Evolutionary conservation across 768 basidiomycete genomes (phyloP), one percentile per base, ranked within the genome.

Genomic region (Thelephora aurantiotincta): DNA sequence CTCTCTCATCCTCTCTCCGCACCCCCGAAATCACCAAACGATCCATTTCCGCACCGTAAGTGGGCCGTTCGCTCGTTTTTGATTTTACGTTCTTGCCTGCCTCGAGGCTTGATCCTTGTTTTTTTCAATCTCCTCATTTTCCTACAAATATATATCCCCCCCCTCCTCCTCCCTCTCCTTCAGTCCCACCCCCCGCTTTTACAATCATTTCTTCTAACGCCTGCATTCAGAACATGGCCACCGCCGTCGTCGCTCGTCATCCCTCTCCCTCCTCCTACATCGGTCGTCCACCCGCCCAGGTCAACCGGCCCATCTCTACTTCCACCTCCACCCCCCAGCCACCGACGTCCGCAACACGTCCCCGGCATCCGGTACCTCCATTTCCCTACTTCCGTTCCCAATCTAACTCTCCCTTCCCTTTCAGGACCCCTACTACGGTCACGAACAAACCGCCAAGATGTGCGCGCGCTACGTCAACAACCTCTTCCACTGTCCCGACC

Each of bases 401-500:
- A 30, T 30, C 9, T 30, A 30, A 9, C 26, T 30, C 4, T 30
- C 26, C 9, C 26, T 30, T n/a, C 36, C 36, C 36, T 14, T 19
- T 22, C 38, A 46, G 48, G 33, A 42, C 13, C 53, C 57, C n/a
- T 60, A 52, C 54, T 69, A 71, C 57, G 71, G 71, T 23, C 68
- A 72, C 54, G 67, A 68, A 57, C 64, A 66, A 46, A 63, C 61
- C 4, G 65, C 69, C 5, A 62, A 65, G 48, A 60, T 69, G 48
- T 60, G 65, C 44, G 67, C 66, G 11, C 59, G 65, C 42, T 71
- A 71, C 59, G 69, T 73, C 53, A 61, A 62, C 16, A 60, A 63
- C 36, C 58, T 70, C 7, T 73, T 72, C 58, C 58, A 62, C 30
- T 73, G 69, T 54, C 70, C 71, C 34, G 65, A 70, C 52, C 57